Base-by-base conservation (phyloP, 768 basidiomycete genomes). In the Gautieria morchelliformis region DNA sequence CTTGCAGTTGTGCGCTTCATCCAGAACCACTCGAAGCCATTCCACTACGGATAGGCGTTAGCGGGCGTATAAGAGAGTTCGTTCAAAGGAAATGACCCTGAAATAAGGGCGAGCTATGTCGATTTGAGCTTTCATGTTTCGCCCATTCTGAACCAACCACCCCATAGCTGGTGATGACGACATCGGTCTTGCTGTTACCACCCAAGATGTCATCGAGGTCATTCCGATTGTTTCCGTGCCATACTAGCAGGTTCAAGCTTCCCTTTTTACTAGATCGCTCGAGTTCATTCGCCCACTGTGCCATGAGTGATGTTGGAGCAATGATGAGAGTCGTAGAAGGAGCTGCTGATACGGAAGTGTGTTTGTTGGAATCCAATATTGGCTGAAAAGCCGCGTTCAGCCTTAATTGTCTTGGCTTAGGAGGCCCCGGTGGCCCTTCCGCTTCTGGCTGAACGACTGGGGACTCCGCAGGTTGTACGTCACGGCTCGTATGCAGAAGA, bases 1-100 rank as follows among this genome's bases (percentile, higher is more conserved):
- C 71, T 96, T 97, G 74, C 91, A 93, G 60, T 89, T 83, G 69
- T 98, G 95, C 2, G 95, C 95, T 70, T 98, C 95, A 65, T 98
- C 95, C 8, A 94, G 77, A 35, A 95, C 80, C 15, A 91, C 78
- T 52, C 88, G 78, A 53, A 89, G 74, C 89, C 89, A 93, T 60
- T 85, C 78, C 41, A 85, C 90, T 93, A 58, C 5, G 45, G 11
- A 30, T 15, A 32, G 48, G 40, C 22, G 61, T 32, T 22, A 58
- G 52, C 24, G 51, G 24, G 50, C 12, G 17, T 19, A 17, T 44
- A 27, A 27, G 50, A 52, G 60, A 20, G 12, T 33, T 33, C 27
- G 41, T 37, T 15, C 41, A 4, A 46, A n/a, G 20, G 5, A 9
- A 67, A 79, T 62, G 59, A 87, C 87, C 78, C 66, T 91, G 85